Base-by-base conservation (phyloP, 2,329 filamentous ascomycete genomes). In the Xylariales sp. region DNA sequence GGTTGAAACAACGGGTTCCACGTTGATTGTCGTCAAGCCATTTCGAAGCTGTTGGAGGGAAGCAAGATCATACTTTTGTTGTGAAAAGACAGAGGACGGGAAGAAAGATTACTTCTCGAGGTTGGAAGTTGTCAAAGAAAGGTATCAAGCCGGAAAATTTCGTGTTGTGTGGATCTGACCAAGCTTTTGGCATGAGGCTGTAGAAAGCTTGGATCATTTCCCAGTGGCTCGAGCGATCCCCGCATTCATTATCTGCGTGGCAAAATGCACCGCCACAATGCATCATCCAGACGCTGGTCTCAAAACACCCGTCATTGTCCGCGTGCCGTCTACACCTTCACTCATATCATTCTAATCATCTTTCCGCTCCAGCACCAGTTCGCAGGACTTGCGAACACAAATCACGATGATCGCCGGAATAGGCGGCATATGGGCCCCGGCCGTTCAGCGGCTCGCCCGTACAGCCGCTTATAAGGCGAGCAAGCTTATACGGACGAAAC, bases 341-440 rank as follows among this genome's bases (percentile, higher is more conserved):
- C 19, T 38, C 41, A 27, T 43, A 36, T 36, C 46, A 42, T 48
- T 34, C 38, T 19, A 40, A 37, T 43, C 31, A 33, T 31, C 48
- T 42, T 42, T 40, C 19, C 34, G 21, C 16, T 48, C 44, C 12
- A 25, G 10, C 24, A 27, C 14, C 28, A 18, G 48, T 46, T 49
- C 50, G 54, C 49, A 43, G 44, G 34, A 43, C 19, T 36, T 47
- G 49, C 48, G 50, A 47, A 52, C 49, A 53, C 47, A 49, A 52
- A 50, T 41, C 60, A 71, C 50, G 50, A 80, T 80, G 76, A 69
- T 69, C 64, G 70, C 73, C 58, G 60, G 63, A 10, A 37, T 52
- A 58, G 73, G 73, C 68, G 74, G 72, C 63, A 66, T 78, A 60
- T 77, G 70, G 75, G 76, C 70, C 55, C 72, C 74, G 45, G 65